Evolutionary conservation across 495 filamentous ascomycete genomes (phyloP).

Genomic region (Achaetomiella virescens): DNA sequence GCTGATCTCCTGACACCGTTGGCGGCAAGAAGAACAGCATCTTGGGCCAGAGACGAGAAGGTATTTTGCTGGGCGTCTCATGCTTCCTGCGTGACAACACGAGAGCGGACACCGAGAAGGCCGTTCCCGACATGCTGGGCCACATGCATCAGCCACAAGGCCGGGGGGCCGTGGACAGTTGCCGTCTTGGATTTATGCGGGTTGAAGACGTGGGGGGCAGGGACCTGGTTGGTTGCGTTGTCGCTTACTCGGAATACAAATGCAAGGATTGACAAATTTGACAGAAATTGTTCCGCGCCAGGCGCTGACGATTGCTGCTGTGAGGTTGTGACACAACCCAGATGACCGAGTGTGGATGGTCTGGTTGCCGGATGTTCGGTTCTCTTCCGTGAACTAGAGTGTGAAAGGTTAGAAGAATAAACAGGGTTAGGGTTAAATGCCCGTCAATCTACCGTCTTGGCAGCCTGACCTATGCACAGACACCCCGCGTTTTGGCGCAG

Average conservation of each 20-base stretch:
- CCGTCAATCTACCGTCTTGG: neutral
- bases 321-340: no score
- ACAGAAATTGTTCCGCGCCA: neutral
- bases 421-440: no score
- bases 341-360: no score
- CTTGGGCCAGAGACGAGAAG: neutral
- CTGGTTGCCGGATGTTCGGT: no score
- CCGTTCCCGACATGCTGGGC: neutral
- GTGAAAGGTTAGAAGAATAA: no score
- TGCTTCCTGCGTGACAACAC: neutral
- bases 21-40: neutral
- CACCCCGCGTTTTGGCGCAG: neutral
- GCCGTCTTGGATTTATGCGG: neutral
- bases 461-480: neutral
- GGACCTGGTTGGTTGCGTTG: neutral
- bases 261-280: neutral
- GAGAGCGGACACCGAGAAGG: neutral
- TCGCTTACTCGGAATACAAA: neutral
- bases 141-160: neutral
- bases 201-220: neutral
- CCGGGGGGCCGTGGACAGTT: neutral
- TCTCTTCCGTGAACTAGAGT: no score
- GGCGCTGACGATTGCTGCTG: neutral
- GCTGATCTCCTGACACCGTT: neutral
- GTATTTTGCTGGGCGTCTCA: neutral